These are phyloP conservation scores for Plectosphaerella sp. DNA, from an alignment of 2,329 filamentous ascomycete genomes.

Conservation along the genomic window DNA sequence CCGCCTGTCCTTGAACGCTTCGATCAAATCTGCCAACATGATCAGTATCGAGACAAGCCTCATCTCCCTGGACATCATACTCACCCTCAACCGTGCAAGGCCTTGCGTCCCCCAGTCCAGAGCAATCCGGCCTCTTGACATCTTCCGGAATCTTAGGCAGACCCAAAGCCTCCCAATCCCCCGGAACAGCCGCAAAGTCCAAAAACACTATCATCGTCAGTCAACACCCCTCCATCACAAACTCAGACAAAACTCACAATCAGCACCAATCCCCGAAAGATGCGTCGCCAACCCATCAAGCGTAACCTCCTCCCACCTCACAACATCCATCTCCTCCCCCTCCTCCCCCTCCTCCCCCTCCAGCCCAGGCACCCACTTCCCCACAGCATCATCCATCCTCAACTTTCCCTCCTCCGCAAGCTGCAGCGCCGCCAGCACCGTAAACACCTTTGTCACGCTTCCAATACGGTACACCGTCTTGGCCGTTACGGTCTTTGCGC, in stretches of 20 bases:
- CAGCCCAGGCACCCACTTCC: conserved; percentile 38
- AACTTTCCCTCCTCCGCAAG: conserved; percentile 4
- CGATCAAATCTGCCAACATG: conserved; percentile 14
- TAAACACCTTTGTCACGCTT: conserved; percentile 35
- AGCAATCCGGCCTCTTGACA: conserved; percentile 23
- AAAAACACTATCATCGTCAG: conserved; percentile 21
- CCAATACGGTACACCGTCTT: conserved; percentile 33
- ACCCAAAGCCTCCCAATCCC: conserved; percentile 23
- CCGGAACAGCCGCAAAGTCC: conserved; percentile 22
- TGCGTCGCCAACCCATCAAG: conserved; percentile 39
- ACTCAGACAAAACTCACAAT: conserved; percentile 20
- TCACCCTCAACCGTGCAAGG: conserved; percentile 21
- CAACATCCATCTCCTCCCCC: conserved; percentile 19
- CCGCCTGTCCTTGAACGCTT: conserved; percentile 20
- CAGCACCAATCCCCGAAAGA: conserved; percentile 35
- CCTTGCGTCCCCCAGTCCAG: conserved; percentile 26
- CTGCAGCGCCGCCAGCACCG: conserved; percentile 9
- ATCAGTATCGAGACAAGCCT: no score
- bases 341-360: conserved; percentile 9
- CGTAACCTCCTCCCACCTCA: conserved; percentile 44
- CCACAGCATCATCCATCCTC: conserved; percentile 33
- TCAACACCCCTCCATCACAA: neutral
- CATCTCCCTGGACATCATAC: neutral
- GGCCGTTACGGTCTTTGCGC: conserved; percentile 18
- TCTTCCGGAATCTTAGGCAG: conserved; percentile 23